These are phyloP conservation scores for Larix kaempferi DNA, from an alignment of 75 land plant genomes.

Conservation along the genomic window DNA sequence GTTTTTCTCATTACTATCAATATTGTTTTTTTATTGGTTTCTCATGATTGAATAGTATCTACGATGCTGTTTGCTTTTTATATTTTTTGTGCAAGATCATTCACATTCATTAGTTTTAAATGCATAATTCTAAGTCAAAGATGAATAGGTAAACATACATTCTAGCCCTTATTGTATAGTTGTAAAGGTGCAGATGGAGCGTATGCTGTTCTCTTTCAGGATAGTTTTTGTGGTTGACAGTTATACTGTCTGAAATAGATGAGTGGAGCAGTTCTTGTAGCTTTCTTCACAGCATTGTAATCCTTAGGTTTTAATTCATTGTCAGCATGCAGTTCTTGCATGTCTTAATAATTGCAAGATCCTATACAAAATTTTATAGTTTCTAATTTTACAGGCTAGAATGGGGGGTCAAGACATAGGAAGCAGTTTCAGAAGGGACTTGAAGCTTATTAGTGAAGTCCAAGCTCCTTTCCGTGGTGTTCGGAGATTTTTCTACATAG, in stretches of 20 bases:
- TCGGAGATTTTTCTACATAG: slow-evolving; percentile 85
- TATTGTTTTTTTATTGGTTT: background rate
- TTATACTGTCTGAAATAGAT: background rate
- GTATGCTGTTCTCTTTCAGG: background rate
- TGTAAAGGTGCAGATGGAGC: background rate
- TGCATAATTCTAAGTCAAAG: background rate
- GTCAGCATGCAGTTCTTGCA: background rate
- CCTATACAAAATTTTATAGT: background rate
- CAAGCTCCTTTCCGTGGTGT: slow-evolving; percentile 97
- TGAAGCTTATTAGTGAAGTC: slow-evolving; percentile 96
- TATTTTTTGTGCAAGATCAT: background rate
- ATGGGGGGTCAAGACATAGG: slow-evolving; percentile 91
- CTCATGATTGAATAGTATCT: background rate
- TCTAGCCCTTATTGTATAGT: background rate
- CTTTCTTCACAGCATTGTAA: background rate
- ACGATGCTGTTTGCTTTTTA: background rate
- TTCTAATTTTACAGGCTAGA: slow-evolving; percentile 54
- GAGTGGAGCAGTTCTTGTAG: background rate
- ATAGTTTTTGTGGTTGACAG: slow-evolving; percentile 7
- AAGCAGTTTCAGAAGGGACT: slow-evolving; percentile 84
- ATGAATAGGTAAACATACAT: background rate
- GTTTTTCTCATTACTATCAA: too few relatives aligned
- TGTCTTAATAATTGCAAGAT: background rate
- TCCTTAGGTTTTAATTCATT: background rate
- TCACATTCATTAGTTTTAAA: background rate